These are phyloP conservation scores for Groenewaldozyma sp. DNA, from an alignment of 1,139 yeast genomes.

Conservation along the genomic window DNA sequence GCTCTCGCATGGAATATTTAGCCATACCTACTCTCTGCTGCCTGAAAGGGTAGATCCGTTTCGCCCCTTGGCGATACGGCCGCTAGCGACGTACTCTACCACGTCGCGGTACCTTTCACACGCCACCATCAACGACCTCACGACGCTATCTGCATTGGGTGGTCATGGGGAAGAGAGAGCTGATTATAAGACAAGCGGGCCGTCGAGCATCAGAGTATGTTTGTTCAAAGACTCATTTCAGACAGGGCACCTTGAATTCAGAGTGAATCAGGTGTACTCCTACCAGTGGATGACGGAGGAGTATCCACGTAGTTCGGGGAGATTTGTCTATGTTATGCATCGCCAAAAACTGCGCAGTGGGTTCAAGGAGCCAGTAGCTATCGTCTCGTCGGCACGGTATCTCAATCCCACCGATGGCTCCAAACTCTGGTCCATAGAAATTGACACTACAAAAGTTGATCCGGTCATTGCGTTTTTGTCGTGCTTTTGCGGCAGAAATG, in stretches of 20 bases:
- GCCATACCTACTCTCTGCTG: slow-evolving; percentile 10
- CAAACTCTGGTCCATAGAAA: slow-evolving; percentile 18
- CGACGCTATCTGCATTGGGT: slow-evolving; percentile 3
- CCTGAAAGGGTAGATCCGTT: slow-evolving; percentile 7
- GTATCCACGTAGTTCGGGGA: slow-evolving; percentile 10
- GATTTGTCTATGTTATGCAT: slow-evolving; percentile 16
- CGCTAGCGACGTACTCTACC: slow-evolving; percentile 10
- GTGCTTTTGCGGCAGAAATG: slow-evolving; percentile 14
- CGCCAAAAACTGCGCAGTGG: slow-evolving; percentile 5
- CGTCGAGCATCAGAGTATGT: slow-evolving; percentile 10
- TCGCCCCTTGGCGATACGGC: slow-evolving; percentile 6
- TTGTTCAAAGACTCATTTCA: slow-evolving; percentile 3
- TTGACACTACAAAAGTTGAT: slow-evolving; percentile 17
- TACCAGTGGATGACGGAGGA: slow-evolving; percentile 15
- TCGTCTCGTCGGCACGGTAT: slow-evolving; percentile 14
- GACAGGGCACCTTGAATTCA: slow-evolving; percentile 6
- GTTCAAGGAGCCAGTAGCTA: slow-evolving; percentile 16
- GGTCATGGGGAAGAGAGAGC: slow-evolving; percentile 2
- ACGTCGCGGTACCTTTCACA: slow-evolving; percentile 13
- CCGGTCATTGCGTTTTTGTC: slow-evolving; percentile 20
- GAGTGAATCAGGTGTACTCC: slow-evolving; percentile 4
- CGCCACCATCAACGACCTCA: slow-evolving; percentile 16
- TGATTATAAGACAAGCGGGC: slow-evolving; percentile 7
- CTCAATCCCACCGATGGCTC: slow-evolving; percentile 11
- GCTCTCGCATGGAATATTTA: slow-evolving; percentile 9